A percentile compares a stretch with the other conserved stretches of the same genome.
Conservation (phyloP, 2,329 filamentous ascomycete species). For the Chaetomium sp. region DNA sequence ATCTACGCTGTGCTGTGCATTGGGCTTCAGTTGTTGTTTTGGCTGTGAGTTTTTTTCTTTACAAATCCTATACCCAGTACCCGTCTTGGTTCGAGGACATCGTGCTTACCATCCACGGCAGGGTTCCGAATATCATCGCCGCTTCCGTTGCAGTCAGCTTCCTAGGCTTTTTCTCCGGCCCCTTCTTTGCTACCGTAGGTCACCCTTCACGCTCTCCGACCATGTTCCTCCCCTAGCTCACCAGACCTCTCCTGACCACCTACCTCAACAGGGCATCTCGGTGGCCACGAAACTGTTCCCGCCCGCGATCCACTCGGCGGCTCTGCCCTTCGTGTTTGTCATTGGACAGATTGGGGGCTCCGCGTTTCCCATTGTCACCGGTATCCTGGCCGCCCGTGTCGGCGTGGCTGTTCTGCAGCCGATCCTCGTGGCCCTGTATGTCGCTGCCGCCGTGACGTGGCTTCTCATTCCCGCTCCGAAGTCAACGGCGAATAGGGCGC, state of each 20-base stretch:
- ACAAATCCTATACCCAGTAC: neutral
- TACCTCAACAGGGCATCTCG: conserved; percentile 50
- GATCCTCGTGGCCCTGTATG: conserved; percentile 52
- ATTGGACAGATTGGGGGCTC: conserved; percentile 58
- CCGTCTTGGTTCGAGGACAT: neutral
- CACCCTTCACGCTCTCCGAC: neutral
- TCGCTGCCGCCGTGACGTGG: conserved; percentile 52
- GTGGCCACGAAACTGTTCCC: conserved; percentile 56
- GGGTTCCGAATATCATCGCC: conserved; percentile 49
- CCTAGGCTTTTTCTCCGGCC: conserved; percentile 60
- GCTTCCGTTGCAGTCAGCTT: conserved; percentile 57
- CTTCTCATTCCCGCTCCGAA: conserved; percentile 44
- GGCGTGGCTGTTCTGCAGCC: conserved; percentile 56
- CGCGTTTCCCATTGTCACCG: conserved; percentile 58
- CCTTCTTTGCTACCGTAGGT: conserved; percentile 58
- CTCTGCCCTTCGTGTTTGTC: conserved; percentile 56
- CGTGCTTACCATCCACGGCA: conserved; percentile 22
- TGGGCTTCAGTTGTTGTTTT: conserved; percentile 60
- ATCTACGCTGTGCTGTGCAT: conserved; percentile 56
- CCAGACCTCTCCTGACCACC: neutral
- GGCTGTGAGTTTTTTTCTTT: conserved; percentile 48
- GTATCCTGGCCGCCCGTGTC: conserved; percentile 49
- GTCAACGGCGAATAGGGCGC: neutral
- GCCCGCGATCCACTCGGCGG: conserved; percentile 41
- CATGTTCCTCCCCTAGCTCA: too few species aligned